These are phyloP conservation scores for Suillus brevipes DNA, from an alignment of 768 basidiomycete species.

Conservation along the genomic window DNA sequence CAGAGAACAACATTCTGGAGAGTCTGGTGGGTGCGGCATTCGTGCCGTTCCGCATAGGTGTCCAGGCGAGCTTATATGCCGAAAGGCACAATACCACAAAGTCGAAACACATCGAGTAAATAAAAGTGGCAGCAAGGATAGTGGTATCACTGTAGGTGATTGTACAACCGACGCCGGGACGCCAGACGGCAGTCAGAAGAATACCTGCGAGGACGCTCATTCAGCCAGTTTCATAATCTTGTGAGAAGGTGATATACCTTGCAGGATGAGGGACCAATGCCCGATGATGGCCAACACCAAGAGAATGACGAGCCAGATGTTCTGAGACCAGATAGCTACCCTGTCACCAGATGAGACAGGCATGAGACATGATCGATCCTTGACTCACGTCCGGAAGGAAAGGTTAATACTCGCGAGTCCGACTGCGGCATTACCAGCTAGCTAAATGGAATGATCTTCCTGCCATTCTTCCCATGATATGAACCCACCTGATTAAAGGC, in stretches of 20 bases:
- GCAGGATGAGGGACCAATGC: constrained; percentile 70
- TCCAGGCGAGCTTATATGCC: constrained; percentile 54
- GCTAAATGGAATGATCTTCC: constrained; percentile 20
- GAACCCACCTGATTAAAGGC: constrained; percentile 45
- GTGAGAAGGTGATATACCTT: constrained; percentile 40
- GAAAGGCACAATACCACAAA: constrained; percentile 59
- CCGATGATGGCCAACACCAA: constrained; percentile 61
- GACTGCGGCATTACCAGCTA: constrained; percentile 44
- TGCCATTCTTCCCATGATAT: neutral
- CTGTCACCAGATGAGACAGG: constrained; percentile 25
- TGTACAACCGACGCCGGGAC: constrained; percentile 47
- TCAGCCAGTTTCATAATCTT: neutral
- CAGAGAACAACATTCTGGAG: constrained; percentile 63
- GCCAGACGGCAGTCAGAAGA: constrained; percentile 58
- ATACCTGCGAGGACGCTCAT: constrained; percentile 41
- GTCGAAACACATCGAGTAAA: constrained; percentile 78
- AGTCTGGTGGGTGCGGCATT: constrained; percentile 44
- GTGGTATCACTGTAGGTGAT: constrained; percentile 63
- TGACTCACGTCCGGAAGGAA: constrained; percentile 43
- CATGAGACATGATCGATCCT: neutral
- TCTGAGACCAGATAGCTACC: constrained; percentile 68
- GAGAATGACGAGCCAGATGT: constrained; percentile 48
- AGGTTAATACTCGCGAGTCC: constrained; percentile 49
- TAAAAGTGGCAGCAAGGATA: constrained; percentile 67
- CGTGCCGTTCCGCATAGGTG: constrained; percentile 15